A percentile compares a stretch with the other conserved stretches of the same genome.
Evolutionary conservation across 495 filamentous ascomycete species (phyloP).

Genomic region (Geopyxis carbonaria): DNA sequence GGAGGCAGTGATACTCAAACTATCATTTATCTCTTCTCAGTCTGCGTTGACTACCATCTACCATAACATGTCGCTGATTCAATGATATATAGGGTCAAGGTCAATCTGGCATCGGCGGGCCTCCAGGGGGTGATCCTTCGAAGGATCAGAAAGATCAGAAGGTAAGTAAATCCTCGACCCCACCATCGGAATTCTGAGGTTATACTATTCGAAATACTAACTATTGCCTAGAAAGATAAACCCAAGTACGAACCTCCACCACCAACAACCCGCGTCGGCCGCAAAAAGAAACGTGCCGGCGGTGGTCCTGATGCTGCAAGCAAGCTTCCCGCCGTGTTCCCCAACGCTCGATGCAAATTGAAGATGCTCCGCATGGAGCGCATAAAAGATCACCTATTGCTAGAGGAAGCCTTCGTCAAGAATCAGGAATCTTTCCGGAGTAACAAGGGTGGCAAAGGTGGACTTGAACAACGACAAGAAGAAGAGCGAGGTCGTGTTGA

Average conservation of each 20-base stretch:
- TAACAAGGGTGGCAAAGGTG: conserved; percentile 63
- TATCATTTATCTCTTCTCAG: no score
- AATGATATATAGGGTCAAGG: conserved; percentile 48
- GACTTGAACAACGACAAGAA: conserved; percentile 61
- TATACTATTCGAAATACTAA: no score
- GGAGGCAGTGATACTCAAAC: no score
- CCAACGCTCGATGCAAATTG: conserved; percentile 92
- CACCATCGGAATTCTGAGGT: conserved; percentile 3
- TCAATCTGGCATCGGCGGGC: conserved; percentile 68
- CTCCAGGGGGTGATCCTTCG: conserved; percentile 46
- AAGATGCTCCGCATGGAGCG: conserved; percentile 94
- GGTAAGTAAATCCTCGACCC: conserved; percentile 38
- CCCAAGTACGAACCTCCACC: conserved; percentile 98
- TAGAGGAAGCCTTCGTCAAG: conserved; percentile 97
- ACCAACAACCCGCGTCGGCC: conserved; percentile 92
- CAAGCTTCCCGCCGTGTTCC: conserved; percentile 84
- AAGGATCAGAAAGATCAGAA: conserved; percentile 89
- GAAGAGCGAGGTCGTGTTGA: conserved; percentile 93
- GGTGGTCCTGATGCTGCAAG: conserved; percentile 83
- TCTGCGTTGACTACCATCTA: no score
- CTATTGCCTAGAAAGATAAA: conserved; percentile 70
- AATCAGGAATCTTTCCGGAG: conserved; percentile 93
- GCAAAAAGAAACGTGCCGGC: conserved; percentile 79
- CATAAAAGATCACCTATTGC: conserved; percentile 87
- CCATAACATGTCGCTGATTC: not conserved